Conservation (phyloP, 2,329 filamentous ascomycete species). For the Pseudogymnoascus sp. region DNA sequence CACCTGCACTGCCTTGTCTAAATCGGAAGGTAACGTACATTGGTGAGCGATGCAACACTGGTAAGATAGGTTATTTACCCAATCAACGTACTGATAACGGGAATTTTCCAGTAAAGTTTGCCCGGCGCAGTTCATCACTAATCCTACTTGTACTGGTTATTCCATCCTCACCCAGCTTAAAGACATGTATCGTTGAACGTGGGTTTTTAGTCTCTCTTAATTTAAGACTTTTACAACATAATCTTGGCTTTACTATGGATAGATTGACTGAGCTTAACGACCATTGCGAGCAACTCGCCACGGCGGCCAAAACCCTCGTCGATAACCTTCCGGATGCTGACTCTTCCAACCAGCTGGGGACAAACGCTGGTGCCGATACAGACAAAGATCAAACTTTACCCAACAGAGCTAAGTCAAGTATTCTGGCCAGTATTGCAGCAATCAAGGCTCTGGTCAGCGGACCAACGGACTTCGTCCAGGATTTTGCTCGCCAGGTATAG, state of each 20-base stretch:
- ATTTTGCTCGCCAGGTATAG: conserved; percentile 19
- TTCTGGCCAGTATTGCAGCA: background rate
- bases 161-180: background rate
- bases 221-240: background rate
- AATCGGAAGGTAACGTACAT: background rate
- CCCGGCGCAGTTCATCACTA: background rate
- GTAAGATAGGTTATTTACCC: background rate
- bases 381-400: background rate
- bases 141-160: too few species aligned
- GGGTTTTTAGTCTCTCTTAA: background rate
- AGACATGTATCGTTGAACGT: background rate
- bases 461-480: conserved; percentile 23
- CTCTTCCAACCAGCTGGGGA: background rate
- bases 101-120: background rate
- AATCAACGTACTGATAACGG: background rate
- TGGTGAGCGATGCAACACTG: background rate
- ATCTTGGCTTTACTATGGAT: background rate
- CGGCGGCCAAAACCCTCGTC: background rate
- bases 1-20: background rate
- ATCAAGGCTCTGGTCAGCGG: conserved; percentile 15
- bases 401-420: background rate
- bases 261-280: background rate
- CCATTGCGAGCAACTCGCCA: background rate
- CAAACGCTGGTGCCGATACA: background rate
- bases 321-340: background rate